Percentiles rank a stretch among this genome's conserved stretches.
phyloP scores from a whole-genome alignment of 2,329 filamentous ascomycete genomes.

The Aureobasidium sp. region DNA sequence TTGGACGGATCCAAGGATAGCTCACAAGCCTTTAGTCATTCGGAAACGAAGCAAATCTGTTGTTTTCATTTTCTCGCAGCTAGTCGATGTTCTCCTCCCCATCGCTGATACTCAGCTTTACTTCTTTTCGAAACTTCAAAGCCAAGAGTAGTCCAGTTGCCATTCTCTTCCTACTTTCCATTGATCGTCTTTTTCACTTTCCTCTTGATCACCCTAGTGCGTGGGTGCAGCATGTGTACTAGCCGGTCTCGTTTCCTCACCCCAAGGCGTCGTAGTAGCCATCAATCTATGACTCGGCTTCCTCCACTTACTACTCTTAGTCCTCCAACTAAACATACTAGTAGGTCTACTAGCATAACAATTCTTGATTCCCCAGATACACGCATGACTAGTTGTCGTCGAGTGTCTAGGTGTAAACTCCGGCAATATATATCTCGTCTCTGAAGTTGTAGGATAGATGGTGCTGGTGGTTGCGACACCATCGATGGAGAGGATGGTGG shows the following conservation, averaged over 20 bases:
- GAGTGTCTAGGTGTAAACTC: not conserved
- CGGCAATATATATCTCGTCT: not conserved
- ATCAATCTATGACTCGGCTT: not conserved
- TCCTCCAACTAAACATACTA: not conserved
- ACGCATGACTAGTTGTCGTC: not conserved
- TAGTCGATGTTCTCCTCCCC: too few relatives aligned
- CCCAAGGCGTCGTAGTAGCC: not conserved
- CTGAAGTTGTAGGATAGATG: not conserved
- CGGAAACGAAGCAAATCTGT: too few relatives aligned
- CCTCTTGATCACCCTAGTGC: too few relatives aligned
- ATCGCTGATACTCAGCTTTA: too few relatives aligned
- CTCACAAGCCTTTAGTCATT: too few relatives aligned
- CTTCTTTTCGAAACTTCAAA: too few relatives aligned
- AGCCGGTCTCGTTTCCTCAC: not conserved
- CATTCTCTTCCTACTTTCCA: not conserved
- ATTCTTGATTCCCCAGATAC: not conserved
- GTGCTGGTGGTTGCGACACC: not conserved
- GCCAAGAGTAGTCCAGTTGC: too few relatives aligned
- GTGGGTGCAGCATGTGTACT: not conserved
- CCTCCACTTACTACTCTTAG: not conserved
- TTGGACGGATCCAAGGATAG: too few relatives aligned
- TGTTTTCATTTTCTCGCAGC: too few relatives aligned
- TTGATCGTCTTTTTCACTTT: not conserved
- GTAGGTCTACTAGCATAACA: not conserved
- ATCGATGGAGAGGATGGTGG: not conserved